A percentile compares a stretch with the other conserved stretches of the same genome.
These are phyloP conservation scores for Polychytrium aggregatum DNA, from an alignment of 192 early-diverging fungal genomes.

Conservation along the genomic window DNA sequence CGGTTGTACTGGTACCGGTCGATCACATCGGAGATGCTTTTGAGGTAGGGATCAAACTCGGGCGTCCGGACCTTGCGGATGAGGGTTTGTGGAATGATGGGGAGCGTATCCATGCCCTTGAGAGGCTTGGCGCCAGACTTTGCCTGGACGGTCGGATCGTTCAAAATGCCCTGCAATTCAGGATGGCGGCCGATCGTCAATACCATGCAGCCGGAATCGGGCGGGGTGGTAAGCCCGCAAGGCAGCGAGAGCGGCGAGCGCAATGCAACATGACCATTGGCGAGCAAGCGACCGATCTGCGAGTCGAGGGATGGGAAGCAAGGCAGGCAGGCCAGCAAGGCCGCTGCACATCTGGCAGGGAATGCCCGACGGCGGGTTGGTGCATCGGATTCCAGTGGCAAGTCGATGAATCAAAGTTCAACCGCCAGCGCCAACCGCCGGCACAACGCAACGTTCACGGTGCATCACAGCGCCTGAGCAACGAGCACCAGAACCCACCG, in stretches of 20 bases:
- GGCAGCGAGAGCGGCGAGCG: neutral
- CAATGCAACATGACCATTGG: neutral
- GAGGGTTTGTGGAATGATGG: constrained; percentile 40
- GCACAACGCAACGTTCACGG: too few species aligned
- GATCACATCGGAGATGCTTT: constrained; percentile 58
- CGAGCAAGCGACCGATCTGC: neutral
- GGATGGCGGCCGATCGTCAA: too few species aligned
- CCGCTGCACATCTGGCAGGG: too few species aligned
- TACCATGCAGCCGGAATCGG: too few species aligned
- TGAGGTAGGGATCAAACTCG: constrained; percentile 84
- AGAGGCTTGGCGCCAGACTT: constrained; percentile 21
- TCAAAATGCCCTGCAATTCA: constrained; percentile 60
- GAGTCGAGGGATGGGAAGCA: neutral
- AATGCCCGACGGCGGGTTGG: too few species aligned
- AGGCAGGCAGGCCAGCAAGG: too few species aligned
- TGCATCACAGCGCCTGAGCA: too few species aligned
- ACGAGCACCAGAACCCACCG: constrained; percentile 20
- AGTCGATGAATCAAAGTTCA: too few species aligned
- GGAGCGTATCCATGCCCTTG: constrained; percentile 29
- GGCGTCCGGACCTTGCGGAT: constrained; percentile 53
- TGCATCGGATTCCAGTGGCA: too few species aligned
- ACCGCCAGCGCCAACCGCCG: too few species aligned
- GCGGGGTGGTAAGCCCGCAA: constrained; percentile 8
- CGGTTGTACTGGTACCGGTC: constrained; percentile 69
- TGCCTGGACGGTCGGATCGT: constrained; percentile 49